Base-by-base conservation (phyloP, 2,329 filamentous ascomycete genomes). In the Didymella keratinophila region DNA sequence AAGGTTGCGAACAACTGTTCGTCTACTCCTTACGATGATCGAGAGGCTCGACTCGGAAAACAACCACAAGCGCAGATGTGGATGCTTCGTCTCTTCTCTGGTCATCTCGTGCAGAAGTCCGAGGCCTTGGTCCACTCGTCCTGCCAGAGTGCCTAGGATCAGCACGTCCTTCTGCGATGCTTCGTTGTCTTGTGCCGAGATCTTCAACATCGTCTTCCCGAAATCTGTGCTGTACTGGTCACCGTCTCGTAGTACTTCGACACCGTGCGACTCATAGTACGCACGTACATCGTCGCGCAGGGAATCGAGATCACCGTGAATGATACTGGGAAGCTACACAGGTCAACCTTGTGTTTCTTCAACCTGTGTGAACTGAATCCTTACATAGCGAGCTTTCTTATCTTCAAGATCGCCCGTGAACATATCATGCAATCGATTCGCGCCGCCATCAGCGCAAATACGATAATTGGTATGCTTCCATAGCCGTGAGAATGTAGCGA, bases 141-240 rank as follows among this genome's bases (percentile, higher is more conserved):
- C 95, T 42, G 92, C 92, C 0, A 98, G 84, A 2, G 93, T 92
- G 39, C 94, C 93, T 7, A 97, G 79, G 36, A 91, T 87, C 12
- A 97, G 82, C n/a, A 97, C 87, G 70, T 94, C 64, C 46, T 83
- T 84, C 16, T 54, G 59, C 16, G 52, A 53, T 16, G 57, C 49
- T 30, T 60, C 62, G 23, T 61, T 50, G 20, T 62, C 87, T 83
- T 77, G 60, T 6, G 68, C 66, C 9, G 65, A 66, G 84, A 89
- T 64, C 77, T 82, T 66, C 90, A 85, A 68, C 87, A 91, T 80
- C n/a, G 74, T 77, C 65, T 99, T 99, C 68, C 86, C 88, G 68
- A 98, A 97, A 76, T 99, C 95, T 27, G 95, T 97, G 20, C 89
- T 90, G 67, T 96, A 86, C 76, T 98, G 92, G 72, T 96, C 91